Conservation (phyloP, 2,329 filamentous ascomycete species). For the Trichoderma harzianum region DNA sequence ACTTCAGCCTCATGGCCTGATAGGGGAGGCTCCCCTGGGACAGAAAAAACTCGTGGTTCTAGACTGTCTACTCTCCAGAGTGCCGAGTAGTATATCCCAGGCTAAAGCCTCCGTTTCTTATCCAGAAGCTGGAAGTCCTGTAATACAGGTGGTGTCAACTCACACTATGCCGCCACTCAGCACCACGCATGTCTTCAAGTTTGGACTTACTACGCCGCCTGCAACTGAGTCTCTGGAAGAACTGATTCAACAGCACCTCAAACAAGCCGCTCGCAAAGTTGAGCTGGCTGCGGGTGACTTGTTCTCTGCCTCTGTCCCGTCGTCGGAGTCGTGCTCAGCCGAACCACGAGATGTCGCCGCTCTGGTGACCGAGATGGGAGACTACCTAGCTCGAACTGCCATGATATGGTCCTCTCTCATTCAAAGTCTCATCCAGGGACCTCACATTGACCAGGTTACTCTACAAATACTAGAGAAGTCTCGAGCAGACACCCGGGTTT, state of each 20-base stretch:
- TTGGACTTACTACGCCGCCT: conserved; percentile 8
- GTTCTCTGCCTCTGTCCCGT: neutral
- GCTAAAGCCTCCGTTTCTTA: neutral
- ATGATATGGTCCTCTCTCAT: conserved; percentile 34
- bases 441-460: conserved; percentile 31
- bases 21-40: neutral
- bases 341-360: conserved; percentile 24
- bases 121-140: neutral
- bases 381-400: conserved; percentile 36
- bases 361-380: conserved; percentile 35
- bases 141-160: conserved; percentile 1
- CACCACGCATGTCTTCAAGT: conserved; percentile 15
- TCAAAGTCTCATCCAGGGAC: conserved; percentile 32
- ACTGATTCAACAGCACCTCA: conserved; percentile 30
- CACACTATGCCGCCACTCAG: conserved; percentile 1
- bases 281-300: conserved; percentile 20
- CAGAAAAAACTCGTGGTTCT: neutral
- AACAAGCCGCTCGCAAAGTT: conserved; percentile 25
- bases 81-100: neutral
- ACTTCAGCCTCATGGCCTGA: conserved; percentile 5
- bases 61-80: neutral
- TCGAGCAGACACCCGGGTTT: conserved; percentile 24
- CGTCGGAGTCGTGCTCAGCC: conserved; percentile 17
- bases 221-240: conserved; percentile 24
- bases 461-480: conserved; percentile 30